These are phyloP conservation scores for Gelatoporia subvermispora DNA, from an alignment of 768 basidiomycete genomes.

Conservation along the genomic window DNA sequence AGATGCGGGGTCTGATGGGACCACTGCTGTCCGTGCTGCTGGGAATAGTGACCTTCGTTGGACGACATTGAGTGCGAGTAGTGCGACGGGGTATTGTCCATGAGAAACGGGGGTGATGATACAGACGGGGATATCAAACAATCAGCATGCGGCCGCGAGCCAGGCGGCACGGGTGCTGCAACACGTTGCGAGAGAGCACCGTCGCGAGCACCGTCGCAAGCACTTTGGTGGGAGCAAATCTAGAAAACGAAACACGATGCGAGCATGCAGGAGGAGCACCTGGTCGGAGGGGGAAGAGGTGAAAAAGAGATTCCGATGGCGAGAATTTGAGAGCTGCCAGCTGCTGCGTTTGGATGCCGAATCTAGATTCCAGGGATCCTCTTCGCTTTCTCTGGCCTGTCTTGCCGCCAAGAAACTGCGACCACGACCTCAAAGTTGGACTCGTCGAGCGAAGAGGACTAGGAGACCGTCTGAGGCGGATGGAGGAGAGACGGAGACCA, in stretches of 20 bases:
- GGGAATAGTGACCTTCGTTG: slow-evolving; percentile 27
- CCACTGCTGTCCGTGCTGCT: slow-evolving; percentile 30
- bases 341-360: no score
- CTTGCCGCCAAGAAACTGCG: no score
- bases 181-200: neutral
- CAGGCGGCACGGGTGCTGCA: slow-evolving; percentile 3
- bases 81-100: slow-evolving; percentile 21
- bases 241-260: neutral
- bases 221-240: no score
- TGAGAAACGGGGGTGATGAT: slow-evolving; percentile 10
- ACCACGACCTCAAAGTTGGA: no score
- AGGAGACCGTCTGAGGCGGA: no score
- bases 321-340: neutral
- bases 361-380: no score
- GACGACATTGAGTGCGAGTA: slow-evolving; percentile 23
- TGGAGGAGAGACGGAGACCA: no score
- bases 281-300: neutral
- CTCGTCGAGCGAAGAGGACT: no score
- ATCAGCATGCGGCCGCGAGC: slow-evolving; percentile 15
- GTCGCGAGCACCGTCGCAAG: no score
- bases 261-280: neutral
- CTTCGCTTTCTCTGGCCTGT: no score
- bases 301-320: neutral
- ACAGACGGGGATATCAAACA: slow-evolving; percentile 3
- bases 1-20: slow-evolving; percentile 24